Evolutionary conservation across 495 filamentous ascomycete genomes (phyloP).

Genomic region (Neurospora sublineolata): DNA sequence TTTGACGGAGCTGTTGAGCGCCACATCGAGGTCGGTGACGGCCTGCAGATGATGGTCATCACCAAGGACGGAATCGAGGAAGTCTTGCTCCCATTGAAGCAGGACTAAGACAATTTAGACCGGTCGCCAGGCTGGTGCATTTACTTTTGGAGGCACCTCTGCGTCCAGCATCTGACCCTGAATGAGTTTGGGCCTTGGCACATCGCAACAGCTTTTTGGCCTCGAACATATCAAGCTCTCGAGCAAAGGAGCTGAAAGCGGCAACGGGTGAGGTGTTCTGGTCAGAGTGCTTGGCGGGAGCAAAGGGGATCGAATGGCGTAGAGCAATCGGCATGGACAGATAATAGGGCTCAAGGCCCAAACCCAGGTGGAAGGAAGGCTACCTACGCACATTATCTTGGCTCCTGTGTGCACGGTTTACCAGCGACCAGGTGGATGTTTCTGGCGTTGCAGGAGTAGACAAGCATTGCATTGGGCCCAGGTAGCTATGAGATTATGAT

Average conservation of each 20-base stretch:
- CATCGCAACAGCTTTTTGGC: neutral
- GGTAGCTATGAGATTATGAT: neutral
- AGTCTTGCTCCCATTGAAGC: constrained; percentile 72
- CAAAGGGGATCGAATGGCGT: neutral
- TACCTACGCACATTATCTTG: neutral
- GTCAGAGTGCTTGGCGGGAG: neutral
- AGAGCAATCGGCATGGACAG: neutral
- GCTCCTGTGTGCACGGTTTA: neutral
- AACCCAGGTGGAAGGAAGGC: neutral
- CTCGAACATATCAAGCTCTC: neutral
- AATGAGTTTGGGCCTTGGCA: neutral
- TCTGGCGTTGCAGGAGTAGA: neutral
- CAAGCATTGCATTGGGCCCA: neutral
- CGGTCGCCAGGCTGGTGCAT: neutral
- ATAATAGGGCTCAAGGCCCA: neutral
- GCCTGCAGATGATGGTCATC: constrained; percentile 88
- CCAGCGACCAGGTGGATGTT: neutral
- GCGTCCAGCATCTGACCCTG: neutral
- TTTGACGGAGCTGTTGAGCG: constrained; percentile 96
- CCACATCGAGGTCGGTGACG: constrained; percentile 97
- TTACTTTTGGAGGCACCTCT: neutral
- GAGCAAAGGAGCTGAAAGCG: neutral
- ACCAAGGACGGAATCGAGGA: constrained; percentile 84
- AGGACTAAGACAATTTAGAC: constrained; percentile 39
- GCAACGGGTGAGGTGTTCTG: neutral